A percentile compares a stretch with the other conserved stretches of the same genome.
These are phyloP conservation scores for Salicornia ramosissima DNA, from an alignment of 148 eudicot genomes.

Conservation along the genomic window DNA sequence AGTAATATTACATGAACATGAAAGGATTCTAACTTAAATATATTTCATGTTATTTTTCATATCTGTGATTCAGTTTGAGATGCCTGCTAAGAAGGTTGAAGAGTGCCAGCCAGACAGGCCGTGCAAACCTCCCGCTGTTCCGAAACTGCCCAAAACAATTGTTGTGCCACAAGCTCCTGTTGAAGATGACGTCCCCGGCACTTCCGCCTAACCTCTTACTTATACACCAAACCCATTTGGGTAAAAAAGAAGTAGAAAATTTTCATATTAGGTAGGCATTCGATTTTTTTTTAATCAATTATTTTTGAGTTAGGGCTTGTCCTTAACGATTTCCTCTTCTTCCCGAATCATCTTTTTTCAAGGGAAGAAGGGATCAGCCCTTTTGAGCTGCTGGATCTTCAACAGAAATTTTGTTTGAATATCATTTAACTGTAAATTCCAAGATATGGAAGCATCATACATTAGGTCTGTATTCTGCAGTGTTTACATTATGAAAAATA, in stretches of 20 bases:
- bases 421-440: neutral
- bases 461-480: neutral
- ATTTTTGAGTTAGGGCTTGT: neutral
- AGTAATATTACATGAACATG: neutral
- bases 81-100: conserved; percentile 57
- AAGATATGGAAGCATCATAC: neutral
- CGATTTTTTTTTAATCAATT: conserved; percentile 6
- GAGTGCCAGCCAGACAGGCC: conserved; percentile 79
- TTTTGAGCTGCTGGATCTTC: neutral
- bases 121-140: conserved; percentile 36
- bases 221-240: conserved; percentile 11
- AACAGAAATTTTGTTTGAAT: neutral
- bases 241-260: conserved; percentile 10
- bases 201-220: conserved; percentile 42
- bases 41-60: neutral
- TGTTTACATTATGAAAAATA: neutral
- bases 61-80: conserved; percentile 60
- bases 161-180: conserved; percentile 22
- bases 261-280: conserved; percentile 5
- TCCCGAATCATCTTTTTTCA: neutral
- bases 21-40: neutral
- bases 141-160: conserved; percentile 28
- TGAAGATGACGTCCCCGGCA: conserved; percentile 38
- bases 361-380: conserved; percentile 11
- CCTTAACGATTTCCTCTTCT: neutral